phyloP scores from a whole-genome alignment of 1,284 basidiomycete species.

The Puccinia hordei region DNA sequence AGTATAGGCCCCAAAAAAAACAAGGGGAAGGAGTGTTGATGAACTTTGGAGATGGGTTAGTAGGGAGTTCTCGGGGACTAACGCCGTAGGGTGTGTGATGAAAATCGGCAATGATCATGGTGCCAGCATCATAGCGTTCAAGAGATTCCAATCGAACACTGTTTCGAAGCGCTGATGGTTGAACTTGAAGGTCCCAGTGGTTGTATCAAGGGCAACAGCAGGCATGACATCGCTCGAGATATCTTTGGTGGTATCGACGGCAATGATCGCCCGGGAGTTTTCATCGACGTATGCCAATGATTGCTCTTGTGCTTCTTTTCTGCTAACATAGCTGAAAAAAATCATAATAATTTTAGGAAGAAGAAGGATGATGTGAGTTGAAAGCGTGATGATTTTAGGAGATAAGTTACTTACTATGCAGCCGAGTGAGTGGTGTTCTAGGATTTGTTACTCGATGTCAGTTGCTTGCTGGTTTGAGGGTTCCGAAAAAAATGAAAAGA shows the following conservation, averaged over 20 bases:
- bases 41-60: no score
- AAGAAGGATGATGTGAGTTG: no score
- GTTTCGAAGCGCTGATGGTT: slow-evolving; percentile 19
- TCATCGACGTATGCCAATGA: slow-evolving; percentile 20
- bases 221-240: slow-evolving; percentile 21
- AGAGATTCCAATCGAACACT: slow-evolving; percentile 42
- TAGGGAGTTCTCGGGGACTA: no score
- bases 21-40: no score
- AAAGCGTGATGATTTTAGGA: background rate
- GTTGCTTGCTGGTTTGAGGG: background rate
- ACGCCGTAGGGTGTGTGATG: slow-evolving; percentile 34
- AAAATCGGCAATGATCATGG: slow-evolving; percentile 36
- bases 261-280: slow-evolving; percentile 23
- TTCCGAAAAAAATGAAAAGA: no score
- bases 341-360: no score
- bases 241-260: slow-evolving; percentile 15
- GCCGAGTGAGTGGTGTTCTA: slow-evolving; percentile 30
- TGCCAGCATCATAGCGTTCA: slow-evolving; percentile 7
- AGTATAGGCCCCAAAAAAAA: background rate
- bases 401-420: slow-evolving; percentile 6
- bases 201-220: slow-evolving; percentile 19
- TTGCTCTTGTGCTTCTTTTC: background rate
- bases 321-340: slow-evolving; percentile 33
- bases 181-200: slow-evolving; percentile 19
- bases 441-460: background rate